Evolutionary conservation across 768 basidiomycete genomes (phyloP), one percentile per base, ranked within the genome.

Genomic region (Leucocoprinus birnbaumii): DNA sequence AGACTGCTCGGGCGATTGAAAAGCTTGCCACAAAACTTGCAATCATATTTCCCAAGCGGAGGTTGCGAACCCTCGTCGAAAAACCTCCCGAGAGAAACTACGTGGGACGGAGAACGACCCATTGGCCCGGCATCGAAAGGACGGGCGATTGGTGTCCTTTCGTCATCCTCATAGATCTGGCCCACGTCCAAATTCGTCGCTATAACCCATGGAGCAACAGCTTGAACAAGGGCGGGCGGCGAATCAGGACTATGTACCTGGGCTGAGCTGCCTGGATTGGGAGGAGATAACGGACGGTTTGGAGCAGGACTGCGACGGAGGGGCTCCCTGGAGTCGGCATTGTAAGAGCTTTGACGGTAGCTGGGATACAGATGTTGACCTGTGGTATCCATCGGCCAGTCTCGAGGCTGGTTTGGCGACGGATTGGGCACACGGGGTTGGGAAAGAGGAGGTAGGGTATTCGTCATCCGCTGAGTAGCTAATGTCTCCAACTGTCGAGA

Each of bases 1-100:
- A 92, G 78, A 70, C 89, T 92, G 59, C 89, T 91, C 0, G 89
- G 89, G 22, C 89, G 80, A 63, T 81, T 91, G 70, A 92, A 92
- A 18, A 84, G 83, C 66, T 91, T 92, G 25, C 85, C 84, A 66
- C 89, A 92, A 68, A 87, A 89, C 27, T 67, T 71, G 63, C 89
- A 92, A 61, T 89, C 87, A 63, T 91, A 91, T 68, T 85, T 87
- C 19, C 79, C 70, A 44, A 74, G 53, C 22, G 48, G 50, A 43
- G 56, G 24, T 26, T 55, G 45, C 11, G 53, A 55, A 38, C 24
- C 37, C 16, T 55, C 53, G 19, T 55, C 53, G 18, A 48, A 37
- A 18, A 48, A 55, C 19, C 53, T 47, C 25, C 53, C 53, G 14
- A 48, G 46, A 41, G 53, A 46, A n/a, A 48, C 41, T 10, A 38